phyloP scores from a whole-genome alignment of 176 grass and related monocot species.

The Stipa capillata region DNA sequence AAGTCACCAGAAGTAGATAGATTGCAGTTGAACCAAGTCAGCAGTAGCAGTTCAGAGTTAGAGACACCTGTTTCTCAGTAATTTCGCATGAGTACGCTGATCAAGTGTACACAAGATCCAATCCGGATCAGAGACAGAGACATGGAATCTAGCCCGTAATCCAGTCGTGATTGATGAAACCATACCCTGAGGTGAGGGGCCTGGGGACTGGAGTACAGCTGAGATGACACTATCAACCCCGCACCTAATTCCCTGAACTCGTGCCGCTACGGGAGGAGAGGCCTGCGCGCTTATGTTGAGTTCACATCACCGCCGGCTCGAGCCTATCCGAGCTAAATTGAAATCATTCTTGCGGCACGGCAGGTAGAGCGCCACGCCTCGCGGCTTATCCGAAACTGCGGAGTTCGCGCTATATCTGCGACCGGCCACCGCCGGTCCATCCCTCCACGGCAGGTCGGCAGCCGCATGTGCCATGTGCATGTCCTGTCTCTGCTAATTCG shows the following conservation, averaged over 20 bases:
- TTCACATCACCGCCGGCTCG: background rate
- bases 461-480: background rate
- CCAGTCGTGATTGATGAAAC: too few species aligned
- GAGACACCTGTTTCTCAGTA: background rate
- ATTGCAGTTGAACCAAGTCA: background rate
- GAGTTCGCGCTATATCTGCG: background rate
- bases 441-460: background rate
- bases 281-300: background rate
- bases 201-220: background rate
- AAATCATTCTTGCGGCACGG: background rate
- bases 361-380: background rate
- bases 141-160: background rate
- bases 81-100: background rate
- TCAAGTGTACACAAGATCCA: background rate
- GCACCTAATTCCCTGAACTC: background rate
- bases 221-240: background rate
- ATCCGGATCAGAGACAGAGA: constrained; percentile 5
- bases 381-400: background rate
- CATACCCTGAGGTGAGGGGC: background rate
- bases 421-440: background rate
- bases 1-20: background rate
- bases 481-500: too few species aligned
- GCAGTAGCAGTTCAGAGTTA: background rate
- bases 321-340: too few species aligned
- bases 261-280: background rate